Evolutionary conservation across 2,329 filamentous ascomycete species (phyloP), one percentile per base, ranked within the genome.

Genomic region (Boeremia exigua): DNA sequence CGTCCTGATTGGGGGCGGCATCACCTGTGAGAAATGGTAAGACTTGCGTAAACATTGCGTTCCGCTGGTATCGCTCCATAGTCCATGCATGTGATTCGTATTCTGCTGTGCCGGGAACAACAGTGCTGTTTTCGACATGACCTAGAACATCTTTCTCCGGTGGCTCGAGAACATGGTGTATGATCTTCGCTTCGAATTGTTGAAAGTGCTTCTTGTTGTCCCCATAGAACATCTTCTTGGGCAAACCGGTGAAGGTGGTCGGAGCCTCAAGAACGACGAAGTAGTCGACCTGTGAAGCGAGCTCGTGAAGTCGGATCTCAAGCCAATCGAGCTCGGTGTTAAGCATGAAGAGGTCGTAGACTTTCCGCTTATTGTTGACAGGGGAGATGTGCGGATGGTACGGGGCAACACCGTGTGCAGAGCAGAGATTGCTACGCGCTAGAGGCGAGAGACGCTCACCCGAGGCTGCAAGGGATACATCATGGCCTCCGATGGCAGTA

Each of bases 321-420:
- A 89, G 78, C 80, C 84, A 86, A 73, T 88, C 86, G 11, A 88
- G 77, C 73, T 88, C 86, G 2, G 79, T 82, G 61, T 86, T 87
- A 62, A 88, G 73, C 78, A 88, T 82, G 63, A 87, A 78, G 1
- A 89, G 77, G 67, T 89, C 86, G 69, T 85, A 86, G 29, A 86
- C 75, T 66, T 84, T 85, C 29, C 55, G 53, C 6, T 56, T 2
- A 5, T 23, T 23, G 19, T 23, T 23, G 19, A 23, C 19, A 23
- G 19, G 19, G 17, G 53, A 29, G 45, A n/a, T 39, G n/a, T 38
- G 45, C n/a, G 37, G 39, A 10, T 25, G 39, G 10, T 50, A 50
- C 15, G 53, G 28, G 10, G 37, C 33, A 29, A 56, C 40, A 12
- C 37, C 28, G 28, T 56, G 53, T 50, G 53, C 25, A n/a, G 30